Conservation (phyloP, 768 basidiomycete genomes). For the Boletus subparvulus region DNA sequence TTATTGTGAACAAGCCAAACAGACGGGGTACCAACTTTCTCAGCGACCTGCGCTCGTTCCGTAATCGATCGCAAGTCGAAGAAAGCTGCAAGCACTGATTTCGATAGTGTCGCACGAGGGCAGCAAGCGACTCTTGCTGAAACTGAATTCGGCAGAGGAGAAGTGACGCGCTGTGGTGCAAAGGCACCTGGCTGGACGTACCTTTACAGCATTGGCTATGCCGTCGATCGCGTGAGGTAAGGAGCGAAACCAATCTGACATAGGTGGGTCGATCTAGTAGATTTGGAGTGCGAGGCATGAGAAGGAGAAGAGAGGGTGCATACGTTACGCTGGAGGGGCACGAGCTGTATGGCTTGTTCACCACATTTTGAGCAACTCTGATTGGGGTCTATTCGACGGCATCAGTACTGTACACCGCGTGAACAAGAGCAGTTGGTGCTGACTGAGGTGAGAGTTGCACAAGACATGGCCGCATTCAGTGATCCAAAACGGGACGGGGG, state of each 20-base stretch:
- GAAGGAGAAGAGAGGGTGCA: constrained; percentile 14
- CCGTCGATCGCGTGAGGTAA: constrained; percentile 61
- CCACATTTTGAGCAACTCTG: constrained; percentile 76
- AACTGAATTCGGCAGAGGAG: constrained; percentile 45
- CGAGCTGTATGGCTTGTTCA: constrained; percentile 58
- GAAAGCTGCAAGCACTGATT: constrained; percentile 49
- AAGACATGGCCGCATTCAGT: constrained; percentile 86
- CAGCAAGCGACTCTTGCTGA: constrained; percentile 73
- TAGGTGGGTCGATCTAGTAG: constrained; percentile 73
- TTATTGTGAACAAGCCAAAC: constrained; percentile 6
- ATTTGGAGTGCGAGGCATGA: not conserved
- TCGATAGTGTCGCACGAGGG: constrained; percentile 65
- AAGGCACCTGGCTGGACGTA: constrained; percentile 21
- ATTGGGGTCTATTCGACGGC: constrained; percentile 52
- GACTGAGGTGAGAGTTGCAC: constrained; percentile 85
- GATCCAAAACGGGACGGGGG: constrained; percentile 79
- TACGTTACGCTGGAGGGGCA: constrained; percentile 75
- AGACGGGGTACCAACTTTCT: constrained; percentile 46
- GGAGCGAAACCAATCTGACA: constrained; percentile 79
- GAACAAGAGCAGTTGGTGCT: constrained; percentile 14
- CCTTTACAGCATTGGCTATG: constrained; percentile 68
- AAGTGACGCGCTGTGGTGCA: not conserved
- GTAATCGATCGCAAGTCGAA: constrained; percentile 32
- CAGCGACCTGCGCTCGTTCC: constrained; percentile 44
- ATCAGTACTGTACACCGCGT: not conserved